Evolutionary conservation across 1,284 basidiomycete genomes (phyloP).

Genomic region (Malassezia cuniculi): DNA sequence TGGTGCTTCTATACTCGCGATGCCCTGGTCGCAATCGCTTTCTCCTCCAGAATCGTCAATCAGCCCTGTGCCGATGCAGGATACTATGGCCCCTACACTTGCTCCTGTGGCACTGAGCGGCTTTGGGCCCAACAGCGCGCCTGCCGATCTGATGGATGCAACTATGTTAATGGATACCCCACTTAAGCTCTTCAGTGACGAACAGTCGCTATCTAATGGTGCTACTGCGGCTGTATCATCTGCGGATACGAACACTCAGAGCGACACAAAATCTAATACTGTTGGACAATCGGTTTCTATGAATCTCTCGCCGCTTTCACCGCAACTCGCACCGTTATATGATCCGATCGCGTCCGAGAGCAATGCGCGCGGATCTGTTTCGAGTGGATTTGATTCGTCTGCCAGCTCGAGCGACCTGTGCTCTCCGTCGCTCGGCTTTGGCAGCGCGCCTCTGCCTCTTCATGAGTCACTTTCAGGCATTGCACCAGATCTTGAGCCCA

Average conservation of each 20-base stretch:
- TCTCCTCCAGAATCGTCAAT: conserved; percentile 1
- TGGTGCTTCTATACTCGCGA: conserved; percentile 1
- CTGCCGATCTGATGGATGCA: conserved; percentile 4
- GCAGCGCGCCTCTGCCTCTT: conserved; percentile 11
- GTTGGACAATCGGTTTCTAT: conserved; percentile 1
- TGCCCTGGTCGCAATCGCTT: neutral
- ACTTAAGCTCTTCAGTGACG: conserved; percentile 14
- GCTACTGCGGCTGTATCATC: conserved; percentile 6
- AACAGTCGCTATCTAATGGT: conserved; percentile 2
- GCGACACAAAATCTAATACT: conserved; percentile 1
- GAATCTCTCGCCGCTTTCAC: conserved; percentile 10
- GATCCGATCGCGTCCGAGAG: no score
- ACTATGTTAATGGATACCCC: conserved; percentile 10
- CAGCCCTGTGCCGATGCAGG: no score
- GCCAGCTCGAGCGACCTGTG: no score
- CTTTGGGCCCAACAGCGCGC: conserved; percentile 1
- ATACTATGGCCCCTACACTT: neutral
- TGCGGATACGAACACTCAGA: conserved; percentile 4
- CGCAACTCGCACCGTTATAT: conserved; percentile 9
- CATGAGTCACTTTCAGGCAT: neutral
- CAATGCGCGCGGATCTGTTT: no score
- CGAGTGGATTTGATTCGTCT: no score
- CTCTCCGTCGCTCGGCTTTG: conserved; percentile 1
- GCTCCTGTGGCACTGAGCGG: neutral
- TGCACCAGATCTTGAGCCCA: conserved; percentile 5